A percentile compares a stretch with the other conserved stretches of the same genome.
phyloP scores from a whole-genome alignment of 768 basidiomycete genomes.

The Agrocybe pediades region DNA sequence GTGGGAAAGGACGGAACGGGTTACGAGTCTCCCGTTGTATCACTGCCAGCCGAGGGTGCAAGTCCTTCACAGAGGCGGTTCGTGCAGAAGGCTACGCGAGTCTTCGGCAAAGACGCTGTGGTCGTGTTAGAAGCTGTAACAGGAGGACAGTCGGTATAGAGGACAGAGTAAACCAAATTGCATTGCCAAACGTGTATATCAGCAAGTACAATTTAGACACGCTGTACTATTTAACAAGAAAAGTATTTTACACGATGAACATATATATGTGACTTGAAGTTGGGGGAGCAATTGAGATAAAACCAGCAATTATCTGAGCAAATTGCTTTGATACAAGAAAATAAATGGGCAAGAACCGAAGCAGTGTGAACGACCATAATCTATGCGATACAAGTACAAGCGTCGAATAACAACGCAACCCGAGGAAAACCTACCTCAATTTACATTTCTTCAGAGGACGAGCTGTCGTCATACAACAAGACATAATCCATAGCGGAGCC shows the following conservation, averaged over 20 bases:
- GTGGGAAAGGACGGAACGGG: constrained; percentile 75
- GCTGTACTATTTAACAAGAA: neutral
- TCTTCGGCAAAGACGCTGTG: constrained; percentile 38
- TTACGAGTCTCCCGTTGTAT: constrained; percentile 34
- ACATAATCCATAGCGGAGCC: constrained; percentile 57
- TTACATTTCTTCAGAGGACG: constrained; percentile 49
- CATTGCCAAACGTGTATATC: constrained; percentile 21
- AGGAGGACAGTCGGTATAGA: neutral
- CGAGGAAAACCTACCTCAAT: neutral
- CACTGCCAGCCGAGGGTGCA: too few species aligned
- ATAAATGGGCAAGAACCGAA: neutral
- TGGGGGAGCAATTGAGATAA: neutral
- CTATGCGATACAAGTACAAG: constrained; percentile 8
- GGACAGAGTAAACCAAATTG: neutral
- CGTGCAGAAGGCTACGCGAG: constrained; percentile 24
- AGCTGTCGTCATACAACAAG: constrained; percentile 68
- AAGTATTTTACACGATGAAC: neutral
- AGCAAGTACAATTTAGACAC: constrained; percentile 6
- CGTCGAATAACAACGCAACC: neutral
- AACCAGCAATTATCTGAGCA: neutral
- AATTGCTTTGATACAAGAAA: neutral
- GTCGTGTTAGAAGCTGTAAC: constrained; percentile 21
- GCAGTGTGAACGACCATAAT: neutral
- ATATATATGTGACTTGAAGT: neutral
- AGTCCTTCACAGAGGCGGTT: neutral